Evolutionary conservation across 306 rosid genomes (phyloP), one percentile per base, ranked within the genome.

Genomic region (Cicer pinnatifidum): DNA sequence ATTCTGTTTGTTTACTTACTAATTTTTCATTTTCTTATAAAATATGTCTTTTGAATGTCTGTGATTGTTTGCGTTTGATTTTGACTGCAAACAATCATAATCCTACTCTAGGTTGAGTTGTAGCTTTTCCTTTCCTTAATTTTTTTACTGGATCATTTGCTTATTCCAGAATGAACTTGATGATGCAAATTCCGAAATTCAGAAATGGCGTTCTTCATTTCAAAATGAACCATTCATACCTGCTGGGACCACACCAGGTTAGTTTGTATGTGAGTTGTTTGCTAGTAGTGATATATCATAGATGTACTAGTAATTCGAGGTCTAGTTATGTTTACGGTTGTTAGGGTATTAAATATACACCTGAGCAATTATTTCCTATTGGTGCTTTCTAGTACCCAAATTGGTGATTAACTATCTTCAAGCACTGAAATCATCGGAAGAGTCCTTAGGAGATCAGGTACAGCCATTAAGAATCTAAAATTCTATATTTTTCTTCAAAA

Each of bases 391-490:
- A 91, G 97, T 82, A 81, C 94, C 97, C 45, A 91, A 80, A 87
- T 66, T 79, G 59, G 90, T 89, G 81, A 87, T 85, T 71, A 88
- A 78, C 84, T 87, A 86, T 80, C 96, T 93, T 71, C 96, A 87
- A 82, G 82, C 87, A 70, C 81, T 93, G 86, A 91, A 93, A 82
- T 82, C 88, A 63, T 88, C 96, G 1, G 97, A 91, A 80, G 98
- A 91, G 85, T 89, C 88, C 9, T 79, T 88, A 75, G 86, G 88
- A 79, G 98, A 93, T 71, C 98, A 93, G 97, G 98, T 89, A 78
- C 57, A 20, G 71, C 53, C 57, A 8, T 67, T 67, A 46, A 23
- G 63, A 69, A 57, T 57, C 54, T 62, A 62, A 44, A 71, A 33
- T 65, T 77, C 11, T 53, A 9, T 61, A 50, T 48, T 78, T 10